Base-by-base conservation (phyloP, 2,329 filamentous ascomycete genomes). In the Phyllosticta citriasiana region DNA sequence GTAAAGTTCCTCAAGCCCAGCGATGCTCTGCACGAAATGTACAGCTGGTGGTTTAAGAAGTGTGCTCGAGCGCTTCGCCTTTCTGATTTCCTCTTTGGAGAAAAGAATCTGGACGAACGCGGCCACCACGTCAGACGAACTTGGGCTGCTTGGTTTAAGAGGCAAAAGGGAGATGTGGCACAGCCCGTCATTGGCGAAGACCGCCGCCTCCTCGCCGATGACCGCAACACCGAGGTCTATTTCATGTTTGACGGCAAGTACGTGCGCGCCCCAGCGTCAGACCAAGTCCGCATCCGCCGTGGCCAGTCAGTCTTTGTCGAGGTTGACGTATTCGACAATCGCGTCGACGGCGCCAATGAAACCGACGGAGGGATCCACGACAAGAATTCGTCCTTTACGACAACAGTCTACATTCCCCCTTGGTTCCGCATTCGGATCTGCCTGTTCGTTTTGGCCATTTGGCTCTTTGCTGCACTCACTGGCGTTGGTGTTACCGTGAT, bases 31-130 rank as follows among this genome's bases (percentile, higher is more conserved):
- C 88, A 96, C 67, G 79, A 82, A 60, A 87, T 97, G 80, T 99
- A 96, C 72, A 87, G 86, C 7, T 97, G 93, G 93, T 99, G 94
- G 91, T 96, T 99, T 77, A 87, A 88, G 66, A 85, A 84, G 67
- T 96, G 92, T 71, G 94, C 92, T 12, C 82, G 89, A 57, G 78
- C 81, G 51, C 78, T 99, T 58, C 84, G 93, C 24, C 79, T 99
- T 40, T 95, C 91, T 1, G 89, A 92, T 77, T 99, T 99, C 72
- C 83, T 99, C 52, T 97, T 99, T 70, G 91, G 89, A 14, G 88
- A 96, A 67, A 84, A 90, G 62, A 81, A 82, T 27, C 78, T 84
- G 24, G 90, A 96, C 63, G 93, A 99, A 72, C 91, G 97, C 74
- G 89, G 91, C 7, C 79, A 78, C 25, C 77, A 88, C 55, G 76